A percentile compares a stretch with the other conserved stretches of the same genome.
Evolutionary conservation across 176 grass and related monocot species (phyloP).

Genomic region (Cenchrus fungigraminus): DNA sequence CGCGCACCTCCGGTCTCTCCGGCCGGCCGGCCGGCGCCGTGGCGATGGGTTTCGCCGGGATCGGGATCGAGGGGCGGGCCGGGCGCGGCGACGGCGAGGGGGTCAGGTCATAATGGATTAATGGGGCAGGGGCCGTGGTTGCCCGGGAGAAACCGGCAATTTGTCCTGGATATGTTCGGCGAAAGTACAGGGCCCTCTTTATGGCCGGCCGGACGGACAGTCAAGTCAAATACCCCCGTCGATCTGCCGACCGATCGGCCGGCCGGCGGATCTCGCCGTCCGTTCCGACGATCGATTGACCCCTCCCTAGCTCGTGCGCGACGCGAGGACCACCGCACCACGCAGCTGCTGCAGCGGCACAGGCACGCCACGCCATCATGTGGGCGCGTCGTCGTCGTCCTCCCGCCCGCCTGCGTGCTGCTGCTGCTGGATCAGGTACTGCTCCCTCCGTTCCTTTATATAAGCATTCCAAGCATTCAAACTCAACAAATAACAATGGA

Average conservation of each 20-base stretch:
- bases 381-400: neutral
- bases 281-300: neutral
- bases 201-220: slow-evolving; percentile 6
- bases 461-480: too few relatives aligned
- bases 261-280: neutral
- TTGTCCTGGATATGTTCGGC: slow-evolving; percentile 33
- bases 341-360: neutral
- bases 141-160: slow-evolving; percentile 32
- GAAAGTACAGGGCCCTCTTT: slow-evolving; percentile 28
- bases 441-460: too few relatives aligned
- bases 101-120: neutral
- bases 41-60: neutral
- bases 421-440: neutral
- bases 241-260: neutral
- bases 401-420: neutral
- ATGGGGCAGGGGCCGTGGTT: neutral
- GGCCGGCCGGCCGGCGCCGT: neutral
- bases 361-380: slow-evolving; percentile 3
- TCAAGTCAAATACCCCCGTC: neutral
- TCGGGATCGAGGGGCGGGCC: neutral
- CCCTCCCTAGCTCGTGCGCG: too few relatives aligned
- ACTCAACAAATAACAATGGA: too few relatives aligned
- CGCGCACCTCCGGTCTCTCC: neutral
- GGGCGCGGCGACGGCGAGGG: neutral
- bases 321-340: slow-evolving; percentile 5